Conservation (phyloP, 768 basidiomycete species). For the Pleurotus eryngii region DNA sequence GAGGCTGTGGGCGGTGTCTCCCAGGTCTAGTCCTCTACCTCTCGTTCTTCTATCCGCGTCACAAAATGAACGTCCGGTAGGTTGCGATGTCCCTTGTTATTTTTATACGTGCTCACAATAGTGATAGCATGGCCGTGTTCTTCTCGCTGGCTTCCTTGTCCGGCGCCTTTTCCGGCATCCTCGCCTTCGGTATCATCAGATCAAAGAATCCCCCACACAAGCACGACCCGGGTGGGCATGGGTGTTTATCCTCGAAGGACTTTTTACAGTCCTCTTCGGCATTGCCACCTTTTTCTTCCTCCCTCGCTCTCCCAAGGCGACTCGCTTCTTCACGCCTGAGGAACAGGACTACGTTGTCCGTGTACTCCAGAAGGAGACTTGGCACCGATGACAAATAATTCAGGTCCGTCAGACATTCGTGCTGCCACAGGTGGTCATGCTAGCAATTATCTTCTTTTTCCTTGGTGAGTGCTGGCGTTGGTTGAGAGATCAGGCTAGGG, state of each 20-base stretch:
- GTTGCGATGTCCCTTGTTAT: slow-evolving; percentile 5
- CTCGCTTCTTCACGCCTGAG: slow-evolving; percentile 46
- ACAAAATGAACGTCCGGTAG: slow-evolving; percentile 45
- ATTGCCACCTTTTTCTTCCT: slow-evolving; percentile 45
- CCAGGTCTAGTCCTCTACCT: slow-evolving; percentile 59
- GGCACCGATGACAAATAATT: slow-evolving; percentile 39
- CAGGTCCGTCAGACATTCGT: slow-evolving; percentile 43
- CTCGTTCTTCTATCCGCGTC: slow-evolving; percentile 53
- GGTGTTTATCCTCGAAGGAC: slow-evolving; percentile 40
- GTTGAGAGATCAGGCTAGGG: too few relatives aligned
- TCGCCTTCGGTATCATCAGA: slow-evolving; percentile 53
- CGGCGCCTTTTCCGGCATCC: slow-evolving; percentile 65
- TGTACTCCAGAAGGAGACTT: slow-evolving; percentile 34
- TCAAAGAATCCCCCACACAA: too few relatives aligned
- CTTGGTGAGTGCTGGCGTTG: slow-evolving; percentile 30
- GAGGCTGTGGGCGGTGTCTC: slow-evolving; percentile 32
- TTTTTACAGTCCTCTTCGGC: slow-evolving; percentile 61
- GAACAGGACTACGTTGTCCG: slow-evolving; percentile 46
- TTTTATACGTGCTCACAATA: slow-evolving; percentile 31
- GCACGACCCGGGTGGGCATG: slow-evolving; percentile 7
- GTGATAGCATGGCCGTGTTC: slow-evolving; percentile 40
- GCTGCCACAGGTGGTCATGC: slow-evolving; percentile 53
- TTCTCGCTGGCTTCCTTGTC: slow-evolving; percentile 54
- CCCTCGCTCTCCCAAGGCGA: slow-evolving; percentile 38
- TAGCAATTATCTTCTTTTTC: slow-evolving; percentile 49